These are phyloP conservation scores for Lanmaoa pseudosensibilis DNA, from an alignment of 768 basidiomycete species.

Conservation along the genomic window DNA sequence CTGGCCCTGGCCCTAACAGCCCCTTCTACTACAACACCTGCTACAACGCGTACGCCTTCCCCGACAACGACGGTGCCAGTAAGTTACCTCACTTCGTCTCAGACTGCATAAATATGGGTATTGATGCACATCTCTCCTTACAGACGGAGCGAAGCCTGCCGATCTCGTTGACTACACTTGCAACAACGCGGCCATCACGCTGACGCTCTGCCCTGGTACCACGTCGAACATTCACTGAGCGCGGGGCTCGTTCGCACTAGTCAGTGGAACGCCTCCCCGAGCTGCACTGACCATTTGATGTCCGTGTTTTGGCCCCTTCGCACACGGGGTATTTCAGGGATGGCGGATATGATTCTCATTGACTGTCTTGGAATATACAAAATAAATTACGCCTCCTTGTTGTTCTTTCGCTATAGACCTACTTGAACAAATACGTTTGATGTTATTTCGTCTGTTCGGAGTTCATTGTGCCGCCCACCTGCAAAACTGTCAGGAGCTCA, in stretches of 20 bases:
- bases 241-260: neutral
- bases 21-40: conserved; percentile 30
- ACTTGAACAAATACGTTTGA: neutral
- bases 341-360: neutral
- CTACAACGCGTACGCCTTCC: conserved; percentile 34
- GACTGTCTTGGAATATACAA: neutral
- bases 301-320: neutral
- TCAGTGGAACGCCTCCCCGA: neutral
- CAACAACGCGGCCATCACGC: conserved; percentile 25
- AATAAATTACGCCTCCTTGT: neutral
- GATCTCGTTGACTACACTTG: conserved; percentile 33
- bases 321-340: neutral
- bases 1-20: conserved; percentile 32
- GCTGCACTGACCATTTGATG: neutral
- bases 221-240: conserved; percentile 18
- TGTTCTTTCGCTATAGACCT: neutral
- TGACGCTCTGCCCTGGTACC: conserved; percentile 31
- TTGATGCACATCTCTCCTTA: neutral
- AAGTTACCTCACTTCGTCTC: neutral
- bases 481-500: neutral
- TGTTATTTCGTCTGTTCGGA: neutral
- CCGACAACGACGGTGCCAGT: conserved; percentile 34
- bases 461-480: neutral
- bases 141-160: conserved; percentile 30
- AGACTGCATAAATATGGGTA: neutral